These are phyloP conservation scores for Syncephalastrum contaminatum DNA, from an alignment of 371 early-diverging fungal species.

Conservation along the genomic window DNA sequence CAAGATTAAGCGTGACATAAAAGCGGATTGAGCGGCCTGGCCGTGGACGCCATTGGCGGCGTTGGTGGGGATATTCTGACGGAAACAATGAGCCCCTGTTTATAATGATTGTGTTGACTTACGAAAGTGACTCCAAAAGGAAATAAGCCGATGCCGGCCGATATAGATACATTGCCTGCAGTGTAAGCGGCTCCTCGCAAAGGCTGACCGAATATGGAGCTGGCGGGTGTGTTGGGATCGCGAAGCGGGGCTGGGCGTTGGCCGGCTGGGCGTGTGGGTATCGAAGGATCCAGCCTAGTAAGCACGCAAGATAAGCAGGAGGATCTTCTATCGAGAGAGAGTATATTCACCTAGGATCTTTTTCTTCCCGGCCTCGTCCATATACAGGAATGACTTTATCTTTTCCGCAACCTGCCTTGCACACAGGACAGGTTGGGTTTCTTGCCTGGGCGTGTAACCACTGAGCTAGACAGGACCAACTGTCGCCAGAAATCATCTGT, in stretches of 20 bases:
- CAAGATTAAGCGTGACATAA: slow-evolving; percentile 10
- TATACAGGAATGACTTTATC: slow-evolving; percentile 80
- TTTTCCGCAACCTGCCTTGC: slow-evolving; percentile 75
- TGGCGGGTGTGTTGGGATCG: slow-evolving; percentile 38
- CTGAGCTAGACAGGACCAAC: slow-evolving; percentile 38
- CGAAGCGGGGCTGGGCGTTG: slow-evolving; percentile 66
- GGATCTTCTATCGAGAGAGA: background rate
- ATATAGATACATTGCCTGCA: slow-evolving; percentile 42
- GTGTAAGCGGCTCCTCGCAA: slow-evolving; percentile 45
- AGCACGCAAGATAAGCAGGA: no score
- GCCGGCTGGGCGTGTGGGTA: slow-evolving; percentile 70
- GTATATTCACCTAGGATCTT: slow-evolving; percentile 64
- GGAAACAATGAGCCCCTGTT: background rate
- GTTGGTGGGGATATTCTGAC: slow-evolving; percentile 33
- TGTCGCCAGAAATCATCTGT: slow-evolving; percentile 8
- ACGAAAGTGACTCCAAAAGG: slow-evolving; percentile 61
- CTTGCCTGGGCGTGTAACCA: slow-evolving; percentile 31
- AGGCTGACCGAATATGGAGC: slow-evolving; percentile 44
- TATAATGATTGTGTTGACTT: slow-evolving; percentile 8
- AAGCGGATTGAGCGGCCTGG: slow-evolving; percentile 7
- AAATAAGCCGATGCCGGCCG: slow-evolving; percentile 49
- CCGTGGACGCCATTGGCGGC: slow-evolving; percentile 8
- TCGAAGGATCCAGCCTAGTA: slow-evolving; percentile 37
- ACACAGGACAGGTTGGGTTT: slow-evolving; percentile 60
- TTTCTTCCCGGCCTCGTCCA: slow-evolving; percentile 70